These are phyloP conservation scores for Telfairia occidentalis DNA, from an alignment of 331 rosid genomes.

Conservation along the genomic window DNA sequence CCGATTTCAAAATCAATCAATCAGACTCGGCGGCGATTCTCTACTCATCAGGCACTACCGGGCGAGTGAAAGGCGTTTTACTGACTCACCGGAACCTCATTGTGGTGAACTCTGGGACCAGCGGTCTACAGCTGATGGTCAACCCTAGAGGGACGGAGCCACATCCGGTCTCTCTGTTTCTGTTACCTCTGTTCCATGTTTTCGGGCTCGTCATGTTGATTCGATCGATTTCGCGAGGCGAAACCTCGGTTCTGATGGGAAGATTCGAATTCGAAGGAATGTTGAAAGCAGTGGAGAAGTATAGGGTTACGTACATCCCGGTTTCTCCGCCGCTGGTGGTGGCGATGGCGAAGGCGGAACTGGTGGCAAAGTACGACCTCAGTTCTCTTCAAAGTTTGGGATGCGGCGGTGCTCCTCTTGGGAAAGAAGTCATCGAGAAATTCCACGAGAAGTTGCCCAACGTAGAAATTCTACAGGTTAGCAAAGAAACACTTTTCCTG, in stretches of 20 bases:
- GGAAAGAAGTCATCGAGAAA: constrained; percentile 32
- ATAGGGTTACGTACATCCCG: constrained; percentile 45
- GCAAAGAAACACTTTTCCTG: background rate
- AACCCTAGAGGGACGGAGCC: background rate
- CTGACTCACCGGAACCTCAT: constrained; percentile 56
- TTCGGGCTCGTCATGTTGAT: constrained; percentile 67
- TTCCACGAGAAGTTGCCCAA: constrained; percentile 44
- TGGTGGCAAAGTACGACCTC: constrained; percentile 42
- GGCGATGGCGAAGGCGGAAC: constrained; percentile 55
- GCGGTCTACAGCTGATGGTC: background rate
- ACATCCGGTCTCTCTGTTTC: constrained; percentile 25
- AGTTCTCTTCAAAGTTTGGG: constrained; percentile 46
- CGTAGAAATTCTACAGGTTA: constrained; percentile 52
- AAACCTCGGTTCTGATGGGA: constrained; percentile 58
- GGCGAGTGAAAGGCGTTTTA: constrained; percentile 57
- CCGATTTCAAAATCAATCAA: constrained; percentile 15
- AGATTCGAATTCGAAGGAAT: constrained; percentile 53
- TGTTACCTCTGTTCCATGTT: constrained; percentile 62
- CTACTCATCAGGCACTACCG: constrained; percentile 81
- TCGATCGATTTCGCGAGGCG: constrained; percentile 40
- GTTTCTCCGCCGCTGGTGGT: constrained; percentile 77
- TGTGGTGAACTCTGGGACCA: constrained; percentile 29
- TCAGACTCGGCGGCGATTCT: constrained; percentile 61
- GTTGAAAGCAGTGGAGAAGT: constrained; percentile 56
- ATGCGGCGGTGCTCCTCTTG: constrained; percentile 77